Base-by-base conservation (phyloP, 768 basidiomycete genomes). In the Mrakia blollopis region DNA sequence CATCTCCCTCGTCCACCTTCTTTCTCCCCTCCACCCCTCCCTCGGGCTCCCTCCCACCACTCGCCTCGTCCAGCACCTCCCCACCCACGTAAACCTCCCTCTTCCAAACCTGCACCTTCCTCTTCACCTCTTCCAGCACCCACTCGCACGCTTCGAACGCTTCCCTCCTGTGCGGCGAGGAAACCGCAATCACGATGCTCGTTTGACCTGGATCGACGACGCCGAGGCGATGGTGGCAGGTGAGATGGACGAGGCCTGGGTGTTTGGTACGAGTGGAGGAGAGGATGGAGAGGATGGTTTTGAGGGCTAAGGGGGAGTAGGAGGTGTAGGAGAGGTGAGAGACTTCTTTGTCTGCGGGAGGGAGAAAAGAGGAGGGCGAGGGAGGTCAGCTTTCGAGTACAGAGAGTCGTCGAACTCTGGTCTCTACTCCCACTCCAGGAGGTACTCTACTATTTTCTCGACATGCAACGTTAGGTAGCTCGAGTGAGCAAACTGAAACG, bases 71-170 rank as follows among this genome's bases (percentile, higher is more conserved):
- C 25, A 78, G 23, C 23, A 60, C 57, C 32, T 62, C 41, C 8
- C 73, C 73, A 25, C 47, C 68, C 18, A 90, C 90, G 80, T 94
- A 95, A 81, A 88, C 92, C 82, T 95, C 94, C 80, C 91, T 85
- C 85, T 96, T 95, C 94, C 94, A 96, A 79, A 95, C 91, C 83
- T 92, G 93, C 60, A 87, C 92, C 81, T 88, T 90, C 78, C 84
- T 84, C 85, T 96, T 96, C 75, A 95, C 90, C 76, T 89, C 87
- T 82, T 96, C 94, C n/a, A 96, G 86, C 77, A 94, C 89, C 80
- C 85, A 88, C 83, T 94, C 92, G 82, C 91, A 92, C 25, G 89
- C 90, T 72, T 86, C 83, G 81, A 94, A 93, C 10, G 91, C 90
- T 81, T 92, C 92, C 80, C 89, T 89, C 44, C 93, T 87, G 83